phyloP scores from a whole-genome alignment of 352 stramenopile species.

The Phytophthora litchii region DNA sequence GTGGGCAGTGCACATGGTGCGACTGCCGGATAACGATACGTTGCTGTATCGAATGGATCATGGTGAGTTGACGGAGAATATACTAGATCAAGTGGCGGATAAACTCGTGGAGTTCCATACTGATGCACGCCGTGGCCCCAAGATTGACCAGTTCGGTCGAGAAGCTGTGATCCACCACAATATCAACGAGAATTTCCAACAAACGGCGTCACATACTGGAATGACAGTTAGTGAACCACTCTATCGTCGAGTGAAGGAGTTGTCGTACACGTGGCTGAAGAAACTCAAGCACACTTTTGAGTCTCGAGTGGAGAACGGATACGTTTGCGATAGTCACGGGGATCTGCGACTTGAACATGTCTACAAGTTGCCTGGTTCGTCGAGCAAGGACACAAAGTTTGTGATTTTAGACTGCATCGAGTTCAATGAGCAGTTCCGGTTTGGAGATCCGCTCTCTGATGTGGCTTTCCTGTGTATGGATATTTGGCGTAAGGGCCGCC shows the following conservation, averaged over 20 bases:
- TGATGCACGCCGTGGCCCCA: slow-evolving; percentile 51
- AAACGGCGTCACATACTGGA: slow-evolving; percentile 54
- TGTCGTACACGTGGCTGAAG: slow-evolving; percentile 56
- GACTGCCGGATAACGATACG: slow-evolving; percentile 61
- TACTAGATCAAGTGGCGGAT: slow-evolving; percentile 47
- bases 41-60: slow-evolving; percentile 48
- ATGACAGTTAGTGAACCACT: slow-evolving; percentile 53
- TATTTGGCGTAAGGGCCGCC: slow-evolving; percentile 61
- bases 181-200: slow-evolving; percentile 78
- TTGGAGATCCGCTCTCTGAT: slow-evolving; percentile 67
- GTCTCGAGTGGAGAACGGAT: slow-evolving; percentile 54
- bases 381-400: slow-evolving; percentile 18
- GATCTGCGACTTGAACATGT: slow-evolving; percentile 74
- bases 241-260: slow-evolving; percentile 55
- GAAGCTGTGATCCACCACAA: slow-evolving; percentile 60
- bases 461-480: slow-evolving; percentile 76
- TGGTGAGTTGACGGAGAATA: slow-evolving; percentile 35
- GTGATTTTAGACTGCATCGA: slow-evolving; percentile 80
- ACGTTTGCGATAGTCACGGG: slow-evolving; percentile 72
- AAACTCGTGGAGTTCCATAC: slow-evolving; percentile 65
- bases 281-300: slow-evolving; percentile 49
- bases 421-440: slow-evolving; percentile 84
- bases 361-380: slow-evolving; percentile 44
- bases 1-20: slow-evolving; percentile 78
- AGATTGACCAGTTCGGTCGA: slow-evolving; percentile 65